Percentiles rank a stretch among this genome's conserved stretches.
Evolutionary conservation across 2,329 filamentous ascomycete species (phyloP).

Genomic region (Monosporascus ibericus): DNA sequence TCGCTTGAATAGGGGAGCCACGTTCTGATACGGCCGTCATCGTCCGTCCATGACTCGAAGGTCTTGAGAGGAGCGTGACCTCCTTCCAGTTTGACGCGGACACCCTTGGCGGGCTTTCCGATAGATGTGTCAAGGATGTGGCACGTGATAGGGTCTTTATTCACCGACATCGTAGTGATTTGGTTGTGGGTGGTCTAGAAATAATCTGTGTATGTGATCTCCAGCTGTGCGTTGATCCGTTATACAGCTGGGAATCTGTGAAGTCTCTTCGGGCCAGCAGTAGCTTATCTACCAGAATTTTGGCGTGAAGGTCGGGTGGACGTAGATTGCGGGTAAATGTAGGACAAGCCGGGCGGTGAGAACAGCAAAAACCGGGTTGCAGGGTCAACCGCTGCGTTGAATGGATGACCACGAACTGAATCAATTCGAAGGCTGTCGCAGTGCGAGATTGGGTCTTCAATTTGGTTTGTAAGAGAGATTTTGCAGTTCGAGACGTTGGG

Average conservation of each 20-base stretch:
- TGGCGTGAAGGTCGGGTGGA: neutral
- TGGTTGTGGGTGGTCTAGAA: neutral
- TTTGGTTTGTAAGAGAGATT: neutral
- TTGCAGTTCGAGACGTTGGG: neutral
- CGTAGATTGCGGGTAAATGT: neutral
- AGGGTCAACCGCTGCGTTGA: neutral
- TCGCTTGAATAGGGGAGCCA: constrained; percentile 58
- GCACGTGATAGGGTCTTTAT: constrained; percentile 70
- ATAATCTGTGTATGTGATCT: neutral
- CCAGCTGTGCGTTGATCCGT: neutral
- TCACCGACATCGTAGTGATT: constrained; percentile 19
- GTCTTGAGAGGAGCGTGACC: constrained; percentile 34
- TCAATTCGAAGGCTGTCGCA: neutral
- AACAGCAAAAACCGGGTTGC: neutral
- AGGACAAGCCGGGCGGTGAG: neutral
- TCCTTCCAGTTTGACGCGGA: constrained; percentile 59
- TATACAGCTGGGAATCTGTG: neutral
- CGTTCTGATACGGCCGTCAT: constrained; percentile 65
- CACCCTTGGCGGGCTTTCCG: constrained; percentile 60
- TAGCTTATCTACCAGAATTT: neutral
- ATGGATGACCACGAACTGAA: neutral
- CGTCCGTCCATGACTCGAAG: constrained; percentile 66
- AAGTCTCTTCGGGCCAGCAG: neutral
- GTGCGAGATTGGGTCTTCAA: neutral
- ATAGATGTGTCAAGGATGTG: constrained; percentile 79